Percentiles rank a stretch among this genome's conserved stretches.
Conservation (phyloP, 768 basidiomycete species). For the Pleurotus eryngii region DNA sequence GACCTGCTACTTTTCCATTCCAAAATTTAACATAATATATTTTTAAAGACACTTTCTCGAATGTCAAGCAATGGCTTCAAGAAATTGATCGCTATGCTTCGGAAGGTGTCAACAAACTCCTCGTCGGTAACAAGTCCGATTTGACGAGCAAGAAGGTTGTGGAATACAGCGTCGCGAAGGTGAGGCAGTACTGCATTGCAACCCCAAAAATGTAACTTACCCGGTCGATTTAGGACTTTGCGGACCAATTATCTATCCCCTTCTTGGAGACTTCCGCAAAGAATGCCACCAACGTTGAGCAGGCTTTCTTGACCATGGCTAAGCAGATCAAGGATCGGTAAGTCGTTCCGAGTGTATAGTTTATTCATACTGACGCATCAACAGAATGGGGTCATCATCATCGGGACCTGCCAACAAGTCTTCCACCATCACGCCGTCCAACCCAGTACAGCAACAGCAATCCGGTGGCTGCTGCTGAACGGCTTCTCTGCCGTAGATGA, state of each 20-base stretch:
- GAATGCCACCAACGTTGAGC: conserved; percentile 97
- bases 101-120: conserved; percentile 96
- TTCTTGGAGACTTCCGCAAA: conserved; percentile 99
- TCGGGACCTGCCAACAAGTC: conserved; percentile 71
- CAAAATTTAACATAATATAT: conserved; percentile 8
- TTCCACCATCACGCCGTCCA: conserved; percentile 79
- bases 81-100: conserved; percentile 96
- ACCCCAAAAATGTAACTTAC: background rate
- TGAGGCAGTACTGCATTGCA: conserved; percentile 17
- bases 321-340: conserved; percentile 94
- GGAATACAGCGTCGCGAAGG: conserved; percentile 86
- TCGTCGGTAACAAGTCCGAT: conserved; percentile 99
- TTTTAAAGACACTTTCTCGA: conserved; percentile 80
- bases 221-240: conserved; percentile 68
- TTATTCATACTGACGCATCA: background rate
- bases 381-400: conserved; percentile 81
- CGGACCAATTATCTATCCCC: conserved; percentile 88
- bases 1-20: background rate
- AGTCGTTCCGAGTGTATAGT: conserved; percentile 14
- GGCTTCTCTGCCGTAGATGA: background rate
- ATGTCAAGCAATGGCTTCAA: conserved; percentile 93
- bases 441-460: conserved; percentile 75
- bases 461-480: conserved; percentile 77
- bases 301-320: conserved; percentile 98
- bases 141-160: conserved; percentile 96